Conservation (phyloP, 1,284 basidiomycete species). For the Porogramme epimiltina region DNA sequence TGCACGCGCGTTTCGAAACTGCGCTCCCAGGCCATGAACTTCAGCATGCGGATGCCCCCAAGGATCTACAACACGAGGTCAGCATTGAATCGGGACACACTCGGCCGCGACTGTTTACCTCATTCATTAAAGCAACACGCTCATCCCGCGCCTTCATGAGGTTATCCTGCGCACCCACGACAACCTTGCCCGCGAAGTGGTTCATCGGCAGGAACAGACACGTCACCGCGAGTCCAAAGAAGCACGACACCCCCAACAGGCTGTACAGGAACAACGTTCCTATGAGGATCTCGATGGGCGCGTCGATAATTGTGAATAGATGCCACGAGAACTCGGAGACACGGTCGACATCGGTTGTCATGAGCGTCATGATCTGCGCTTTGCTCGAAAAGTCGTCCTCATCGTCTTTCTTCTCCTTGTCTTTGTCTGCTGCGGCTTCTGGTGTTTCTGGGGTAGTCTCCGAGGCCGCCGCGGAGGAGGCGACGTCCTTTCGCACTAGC, state of each 20-base stretch:
- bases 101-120: conserved; percentile 43
- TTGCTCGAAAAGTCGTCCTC: conserved; percentile 87
- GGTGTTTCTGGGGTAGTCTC: neutral
- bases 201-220: conserved; percentile 87
- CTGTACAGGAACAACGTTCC: conserved; percentile 81
- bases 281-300: conserved; percentile 85
- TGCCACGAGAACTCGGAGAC: conserved; percentile 87
- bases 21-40: conserved; percentile 97
- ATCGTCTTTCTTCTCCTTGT: conserved; percentile 46
- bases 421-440: conserved; percentile 1
- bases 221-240: conserved; percentile 83
- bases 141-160: conserved; percentile 93
- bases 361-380: conserved; percentile 86
- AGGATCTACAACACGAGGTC: conserved; percentile 55
- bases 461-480: conserved; percentile 53
- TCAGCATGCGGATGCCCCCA: conserved; percentile 91
- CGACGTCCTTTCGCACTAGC: conserved; percentile 84
- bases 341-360: conserved; percentile 91
- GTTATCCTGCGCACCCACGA: conserved; percentile 84
- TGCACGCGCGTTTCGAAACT: conserved; percentile 82
- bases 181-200: conserved; percentile 84
- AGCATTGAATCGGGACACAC: neutral
- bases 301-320: conserved; percentile 73
- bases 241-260: conserved; percentile 78
- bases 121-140: conserved; percentile 90